These are phyloP conservation scores for Metarhizium brunneum DNA, from an alignment of 2,329 filamentous ascomycete species.

Conservation along the genomic window DNA sequence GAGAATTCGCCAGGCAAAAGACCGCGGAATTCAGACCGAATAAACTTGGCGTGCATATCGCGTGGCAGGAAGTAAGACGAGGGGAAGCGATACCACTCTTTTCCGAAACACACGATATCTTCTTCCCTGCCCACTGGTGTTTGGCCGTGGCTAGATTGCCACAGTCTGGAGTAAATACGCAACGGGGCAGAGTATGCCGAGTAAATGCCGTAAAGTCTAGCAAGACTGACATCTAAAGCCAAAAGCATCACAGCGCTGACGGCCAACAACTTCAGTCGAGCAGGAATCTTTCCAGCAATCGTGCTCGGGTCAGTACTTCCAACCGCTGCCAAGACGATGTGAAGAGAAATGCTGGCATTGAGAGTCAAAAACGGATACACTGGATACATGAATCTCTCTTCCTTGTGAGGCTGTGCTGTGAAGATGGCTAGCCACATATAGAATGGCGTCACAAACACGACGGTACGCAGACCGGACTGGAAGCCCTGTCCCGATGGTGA, in stretches of 20 bases:
- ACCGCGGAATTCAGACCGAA: constrained; percentile 83
- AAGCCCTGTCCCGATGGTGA: constrained; percentile 52
- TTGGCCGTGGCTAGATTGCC: constrained; percentile 36
- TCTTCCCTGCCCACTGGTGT: constrained; percentile 44
- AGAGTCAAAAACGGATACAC: constrained; percentile 84
- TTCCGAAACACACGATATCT: constrained; percentile 77
- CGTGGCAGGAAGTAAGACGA: constrained; percentile 84
- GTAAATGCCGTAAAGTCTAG: constrained; percentile 68
- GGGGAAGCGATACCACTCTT: constrained; percentile 98
- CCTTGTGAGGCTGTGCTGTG: constrained; percentile 88
- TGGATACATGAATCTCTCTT: constrained; percentile 98
- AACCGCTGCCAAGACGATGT: constrained; percentile 68
- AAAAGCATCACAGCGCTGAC: constrained; percentile 53
- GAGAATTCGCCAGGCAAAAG: constrained; percentile 85
- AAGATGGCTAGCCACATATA: constrained; percentile 94
- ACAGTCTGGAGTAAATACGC: constrained; percentile 58
- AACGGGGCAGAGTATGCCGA: constrained; percentile 78
- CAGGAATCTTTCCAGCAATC: constrained; percentile 62
- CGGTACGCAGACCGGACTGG: constrained; percentile 61
- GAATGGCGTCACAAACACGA: constrained; percentile 76
- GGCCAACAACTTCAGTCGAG: constrained; percentile 59
- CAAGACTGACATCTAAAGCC: constrained; percentile 55
- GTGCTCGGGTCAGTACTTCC: constrained; percentile 61
- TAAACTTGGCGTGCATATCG: constrained; percentile 77
- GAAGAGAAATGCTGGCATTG: constrained; percentile 76